These are phyloP conservation scores for Thuja plicata DNA, from an alignment of 83 land plant genomes.

Conservation along the genomic window DNA sequence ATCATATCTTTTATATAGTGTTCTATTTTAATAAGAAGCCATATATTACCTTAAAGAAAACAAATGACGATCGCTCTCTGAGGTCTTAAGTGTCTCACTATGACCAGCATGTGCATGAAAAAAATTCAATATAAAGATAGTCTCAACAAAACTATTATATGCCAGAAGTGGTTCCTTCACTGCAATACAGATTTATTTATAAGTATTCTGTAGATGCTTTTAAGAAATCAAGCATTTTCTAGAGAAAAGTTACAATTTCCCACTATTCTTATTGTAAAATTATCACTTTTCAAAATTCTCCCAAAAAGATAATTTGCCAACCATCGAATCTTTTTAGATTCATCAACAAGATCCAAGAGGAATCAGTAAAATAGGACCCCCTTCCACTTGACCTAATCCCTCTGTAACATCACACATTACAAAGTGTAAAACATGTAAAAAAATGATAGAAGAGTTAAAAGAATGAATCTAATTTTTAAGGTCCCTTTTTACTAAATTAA, in stretches of 20 bases:
- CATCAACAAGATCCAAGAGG: slow-evolving; percentile 84
- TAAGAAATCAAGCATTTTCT: too few relatives aligned
- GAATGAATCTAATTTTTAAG: background rate
- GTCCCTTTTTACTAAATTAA: background rate
- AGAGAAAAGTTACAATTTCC: too few relatives aligned
- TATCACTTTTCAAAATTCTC: slow-evolving; percentile 74
- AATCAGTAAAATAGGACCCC: slow-evolving; percentile 88
- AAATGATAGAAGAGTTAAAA: background rate
- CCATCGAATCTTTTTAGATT: slow-evolving; percentile 77
- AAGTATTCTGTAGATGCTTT: background rate
- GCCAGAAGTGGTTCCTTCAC: slow-evolving; percentile 94
- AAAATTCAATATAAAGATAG: slow-evolving; percentile 84
- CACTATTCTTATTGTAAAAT: too few relatives aligned
- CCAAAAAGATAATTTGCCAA: slow-evolving; percentile 87
- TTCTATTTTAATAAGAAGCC: background rate
- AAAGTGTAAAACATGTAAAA: background rate
- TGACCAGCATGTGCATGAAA: slow-evolving; percentile 60
- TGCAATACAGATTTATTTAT: slow-evolving; percentile 34
- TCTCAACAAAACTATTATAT: slow-evolving; percentile 95
- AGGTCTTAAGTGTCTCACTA: slow-evolving; percentile 34
- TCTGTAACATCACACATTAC: slow-evolving; percentile 31
- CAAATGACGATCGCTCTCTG: slow-evolving; percentile 41
- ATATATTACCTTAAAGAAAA: slow-evolving; percentile 66
- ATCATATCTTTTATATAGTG: background rate
- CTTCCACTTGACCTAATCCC: slow-evolving; percentile 96